Conservation (phyloP, 2,329 filamentous ascomycete genomes). For the Fusarium coicis region DNA sequence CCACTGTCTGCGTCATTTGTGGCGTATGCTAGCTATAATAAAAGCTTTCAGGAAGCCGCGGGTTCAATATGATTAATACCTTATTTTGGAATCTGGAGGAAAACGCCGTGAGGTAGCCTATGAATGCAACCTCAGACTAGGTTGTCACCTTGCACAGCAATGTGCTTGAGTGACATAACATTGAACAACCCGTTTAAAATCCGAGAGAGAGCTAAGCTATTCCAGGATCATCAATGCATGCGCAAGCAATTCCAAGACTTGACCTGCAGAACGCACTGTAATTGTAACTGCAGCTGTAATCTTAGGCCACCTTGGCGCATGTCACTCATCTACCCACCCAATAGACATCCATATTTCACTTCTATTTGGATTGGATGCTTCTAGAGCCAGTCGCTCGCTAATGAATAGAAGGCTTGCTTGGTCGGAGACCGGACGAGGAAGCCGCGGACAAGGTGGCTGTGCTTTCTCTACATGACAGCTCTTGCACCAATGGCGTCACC, state of each 20-base stretch:
- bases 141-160: background rate
- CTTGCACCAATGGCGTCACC: constrained; percentile 36
- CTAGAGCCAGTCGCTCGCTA: background rate
- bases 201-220: background rate
- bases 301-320: constrained; percentile 18
- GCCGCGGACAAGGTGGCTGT: constrained; percentile 28
- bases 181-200: background rate
- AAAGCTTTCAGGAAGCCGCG: background rate
- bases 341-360: background rate
- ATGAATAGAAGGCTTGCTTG: background rate
- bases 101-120: constrained; percentile 19
- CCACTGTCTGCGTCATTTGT: constrained; percentile 25
- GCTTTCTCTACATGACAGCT: constrained; percentile 8
- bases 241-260: background rate
- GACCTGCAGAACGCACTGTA: constrained; percentile 2
- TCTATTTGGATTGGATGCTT: background rate
- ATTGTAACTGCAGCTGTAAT: background rate
- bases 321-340: background rate
- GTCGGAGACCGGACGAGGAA: constrained; percentile 1
- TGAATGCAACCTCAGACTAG: background rate
- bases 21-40: constrained; percentile 12
- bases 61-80: background rate
- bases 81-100: background rate
- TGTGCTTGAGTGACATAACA: background rate
- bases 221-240: constrained; percentile 8